Evolutionary conservation across 2,329 filamentous ascomycete species (phyloP).

Genomic region (Fusarium setosum): DNA sequence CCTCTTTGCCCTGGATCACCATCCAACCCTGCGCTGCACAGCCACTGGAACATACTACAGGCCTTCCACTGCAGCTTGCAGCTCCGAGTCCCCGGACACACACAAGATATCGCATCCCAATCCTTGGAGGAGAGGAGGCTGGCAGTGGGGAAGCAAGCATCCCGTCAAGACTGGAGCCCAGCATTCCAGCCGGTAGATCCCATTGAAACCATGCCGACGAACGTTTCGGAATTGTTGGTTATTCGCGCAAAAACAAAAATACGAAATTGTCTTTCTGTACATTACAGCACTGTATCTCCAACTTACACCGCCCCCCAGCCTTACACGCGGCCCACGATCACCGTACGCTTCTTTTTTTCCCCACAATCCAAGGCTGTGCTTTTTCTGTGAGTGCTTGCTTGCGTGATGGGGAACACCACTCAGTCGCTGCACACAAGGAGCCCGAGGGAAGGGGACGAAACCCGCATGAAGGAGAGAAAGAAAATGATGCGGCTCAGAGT

Average conservation of each 20-base stretch:
- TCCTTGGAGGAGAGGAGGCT: not conserved
- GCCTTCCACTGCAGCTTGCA: conserved; percentile 20
- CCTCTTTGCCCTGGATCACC: conserved; percentile 22
- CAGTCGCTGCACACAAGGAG: too few species aligned
- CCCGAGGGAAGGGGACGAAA: not conserved
- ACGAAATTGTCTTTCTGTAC: too few species aligned
- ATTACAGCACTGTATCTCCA: conserved; percentile 19
- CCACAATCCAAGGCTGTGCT: conserved; percentile 40
- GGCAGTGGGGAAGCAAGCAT: conserved; percentile 4
- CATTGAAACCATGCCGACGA: not conserved
- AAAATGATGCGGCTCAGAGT: not conserved
- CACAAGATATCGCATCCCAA: not conserved
- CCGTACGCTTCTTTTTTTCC: conserved; percentile 23
- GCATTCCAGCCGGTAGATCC: not conserved
- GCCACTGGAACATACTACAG: conserved; percentile 26
- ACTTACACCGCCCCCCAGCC: conserved; percentile 43
- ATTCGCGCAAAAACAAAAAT: conserved; percentile 17
- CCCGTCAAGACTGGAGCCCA: not conserved
- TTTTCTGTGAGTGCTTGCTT: not conserved
- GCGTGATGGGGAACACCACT: conserved; percentile 2
- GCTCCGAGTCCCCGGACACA: not conserved
- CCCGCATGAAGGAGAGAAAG: not conserved
- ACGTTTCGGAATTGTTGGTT: conserved; percentile 8
- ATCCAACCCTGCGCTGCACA: conserved; percentile 17
- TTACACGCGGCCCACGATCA: conserved; percentile 44